Percentiles rank a stretch among this genome's conserved stretches.
These are phyloP conservation scores for Chlamydomonas sphaeroides DNA, from an alignment of 139 green algal species.

Conservation along the genomic window DNA sequence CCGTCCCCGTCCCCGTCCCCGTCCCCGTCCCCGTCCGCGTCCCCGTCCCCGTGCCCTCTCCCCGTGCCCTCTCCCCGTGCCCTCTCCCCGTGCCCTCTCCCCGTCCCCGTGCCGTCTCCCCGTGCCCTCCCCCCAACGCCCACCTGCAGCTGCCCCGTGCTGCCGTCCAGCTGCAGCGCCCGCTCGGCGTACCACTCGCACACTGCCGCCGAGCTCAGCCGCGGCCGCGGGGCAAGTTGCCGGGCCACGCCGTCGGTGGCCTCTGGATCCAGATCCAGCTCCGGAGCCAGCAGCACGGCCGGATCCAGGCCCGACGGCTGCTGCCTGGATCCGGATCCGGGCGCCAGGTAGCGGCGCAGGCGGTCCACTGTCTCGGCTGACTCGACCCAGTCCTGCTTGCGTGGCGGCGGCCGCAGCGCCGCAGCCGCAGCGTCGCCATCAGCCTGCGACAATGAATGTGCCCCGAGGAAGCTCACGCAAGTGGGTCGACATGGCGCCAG, in stretches of 20 bases:
- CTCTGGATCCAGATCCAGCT: slow-evolving; percentile 1
- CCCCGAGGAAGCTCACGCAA: too few relatives aligned
- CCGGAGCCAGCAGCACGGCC: not conserved
- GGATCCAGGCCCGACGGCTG: not conserved
- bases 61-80: too few relatives aligned
- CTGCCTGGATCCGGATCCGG: not conserved
- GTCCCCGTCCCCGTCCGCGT: too few relatives aligned
- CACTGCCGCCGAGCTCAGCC: not conserved
- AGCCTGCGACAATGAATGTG: not conserved
- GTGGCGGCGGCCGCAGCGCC: not conserved
- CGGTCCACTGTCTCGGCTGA: not conserved
- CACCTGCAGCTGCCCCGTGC: slow-evolving; percentile 27
- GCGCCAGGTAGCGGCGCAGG: not conserved
- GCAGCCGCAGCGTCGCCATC: not conserved
- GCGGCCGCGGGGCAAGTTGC: not conserved
- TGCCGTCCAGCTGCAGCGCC: slow-evolving; percentile 35
- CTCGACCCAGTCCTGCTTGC: slow-evolving; percentile 11
- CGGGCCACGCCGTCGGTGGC: slow-evolving; percentile 9
- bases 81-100: too few relatives aligned
- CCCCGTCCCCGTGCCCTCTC: too few relatives aligned
- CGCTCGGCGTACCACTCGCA: slow-evolving; percentile 31
- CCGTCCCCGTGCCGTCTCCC: too few relatives aligned
- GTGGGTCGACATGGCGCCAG: too few relatives aligned
- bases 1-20: too few relatives aligned
- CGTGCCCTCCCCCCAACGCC: not conserved